A percentile compares a stretch with the other conserved stretches of the same genome.
Evolutionary conservation across 2,329 filamentous ascomycete species (phyloP).

Genomic region (Onygena corvina): DNA sequence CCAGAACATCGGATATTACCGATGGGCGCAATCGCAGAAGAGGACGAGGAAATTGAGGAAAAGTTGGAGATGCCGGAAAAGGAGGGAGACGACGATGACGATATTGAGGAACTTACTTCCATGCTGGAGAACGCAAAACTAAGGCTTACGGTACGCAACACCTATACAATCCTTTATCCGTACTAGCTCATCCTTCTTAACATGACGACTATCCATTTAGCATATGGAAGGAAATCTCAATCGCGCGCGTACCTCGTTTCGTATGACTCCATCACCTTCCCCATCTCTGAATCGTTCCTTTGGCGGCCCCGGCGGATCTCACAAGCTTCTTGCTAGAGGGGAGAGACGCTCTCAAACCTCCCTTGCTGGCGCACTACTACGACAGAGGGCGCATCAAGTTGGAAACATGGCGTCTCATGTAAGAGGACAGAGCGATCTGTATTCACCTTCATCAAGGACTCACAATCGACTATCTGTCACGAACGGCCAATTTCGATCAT

Average conservation of each 20-base stretch:
- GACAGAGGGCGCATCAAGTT: conserved; percentile 26
- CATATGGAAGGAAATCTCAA: conserved; percentile 87
- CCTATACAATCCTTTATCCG: background rate
- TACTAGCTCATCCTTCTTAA: background rate
- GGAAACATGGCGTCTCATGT: conserved; percentile 40
- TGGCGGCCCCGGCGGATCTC: conserved; percentile 32
- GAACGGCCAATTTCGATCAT: conserved; percentile 44
- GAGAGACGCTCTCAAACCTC: conserved; percentile 23
- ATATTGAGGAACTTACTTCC: conserved; percentile 60
- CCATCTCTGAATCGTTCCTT: conserved; percentile 27
- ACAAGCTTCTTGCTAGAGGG: conserved; percentile 31
- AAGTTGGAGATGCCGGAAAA: conserved; percentile 14
- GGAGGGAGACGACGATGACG: conserved; percentile 50
- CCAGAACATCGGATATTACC: conserved; percentile 17
- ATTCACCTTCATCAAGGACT: conserved; percentile 35
- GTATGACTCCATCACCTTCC: conserved; percentile 40
- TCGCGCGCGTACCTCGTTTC: conserved; percentile 59
- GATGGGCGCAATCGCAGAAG: conserved; percentile 30
- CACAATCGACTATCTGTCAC: conserved; percentile 24
- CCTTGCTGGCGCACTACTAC: conserved; percentile 23
- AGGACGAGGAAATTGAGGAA: conserved; percentile 16
- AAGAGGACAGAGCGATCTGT: conserved; percentile 51
- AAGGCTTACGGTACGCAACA: conserved; percentile 60
- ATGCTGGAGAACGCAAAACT: conserved; percentile 84
- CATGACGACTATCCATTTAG: conserved; percentile 35